Conservation (phyloP, 2,329 filamentous ascomycete species). For the Stromatinia cepivora region DNA sequence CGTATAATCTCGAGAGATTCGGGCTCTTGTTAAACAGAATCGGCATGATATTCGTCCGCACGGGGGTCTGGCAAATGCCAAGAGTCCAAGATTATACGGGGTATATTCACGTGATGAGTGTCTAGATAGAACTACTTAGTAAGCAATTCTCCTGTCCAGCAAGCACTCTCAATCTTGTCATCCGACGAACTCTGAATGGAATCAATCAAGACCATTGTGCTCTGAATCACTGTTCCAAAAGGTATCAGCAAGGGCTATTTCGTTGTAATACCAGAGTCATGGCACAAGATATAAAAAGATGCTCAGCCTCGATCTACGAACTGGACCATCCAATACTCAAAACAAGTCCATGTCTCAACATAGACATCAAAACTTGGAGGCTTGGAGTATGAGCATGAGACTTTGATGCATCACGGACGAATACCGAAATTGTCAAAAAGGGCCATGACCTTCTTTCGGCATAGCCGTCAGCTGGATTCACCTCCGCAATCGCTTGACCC, state of each 20-base stretch:
- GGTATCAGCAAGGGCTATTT: not conserved
- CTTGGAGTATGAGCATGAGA: not conserved
- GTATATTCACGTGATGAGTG: not conserved
- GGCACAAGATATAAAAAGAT: not conserved
- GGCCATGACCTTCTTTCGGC: not conserved
- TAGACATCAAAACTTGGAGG: not conserved
- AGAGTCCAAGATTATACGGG: no score
- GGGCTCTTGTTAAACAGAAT: no score
- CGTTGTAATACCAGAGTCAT: not conserved
- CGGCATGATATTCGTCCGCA: no score
- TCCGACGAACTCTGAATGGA: not conserved
- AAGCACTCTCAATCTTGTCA: not conserved
- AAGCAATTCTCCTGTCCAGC: not conserved
- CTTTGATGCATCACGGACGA: not conserved
- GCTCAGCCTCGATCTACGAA: not conserved
- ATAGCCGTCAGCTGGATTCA: conserved; percentile 1
- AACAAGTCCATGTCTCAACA: not conserved
- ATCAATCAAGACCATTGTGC: not conserved
- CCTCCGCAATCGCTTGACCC: conserved; percentile 17
- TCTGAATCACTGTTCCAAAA: not conserved
- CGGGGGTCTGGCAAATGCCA: no score
- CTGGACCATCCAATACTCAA: not conserved
- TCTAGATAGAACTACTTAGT: not conserved
- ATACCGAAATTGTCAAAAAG: conserved; percentile 3
- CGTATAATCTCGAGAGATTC: no score